Evolutionary conservation across 768 basidiomycete genomes (phyloP), one percentile per base, ranked within the genome.

Genomic region (Phlebiopsis flavidoalba): DNA sequence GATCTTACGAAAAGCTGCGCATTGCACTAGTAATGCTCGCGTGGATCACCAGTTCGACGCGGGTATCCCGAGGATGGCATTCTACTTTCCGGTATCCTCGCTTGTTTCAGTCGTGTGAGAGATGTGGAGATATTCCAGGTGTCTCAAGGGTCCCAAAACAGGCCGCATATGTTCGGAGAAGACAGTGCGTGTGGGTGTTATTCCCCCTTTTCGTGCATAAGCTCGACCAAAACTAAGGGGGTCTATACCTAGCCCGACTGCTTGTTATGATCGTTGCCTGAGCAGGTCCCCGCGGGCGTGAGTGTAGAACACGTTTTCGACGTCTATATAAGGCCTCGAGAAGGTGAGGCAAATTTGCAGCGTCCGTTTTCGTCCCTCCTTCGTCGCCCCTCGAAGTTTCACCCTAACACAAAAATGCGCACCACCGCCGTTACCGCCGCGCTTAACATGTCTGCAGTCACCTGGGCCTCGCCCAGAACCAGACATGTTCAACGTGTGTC

Each of bases 401-500:
- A 22, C 21, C 31, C 12, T 40, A 6, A 36, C 19, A 8, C 19
- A 8, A 57, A n/a, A 45, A 45, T 57, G 46, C 43, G 22, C 46
- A 45, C 55, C 22, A 15, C 31, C 21, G 22, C 40, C n/a, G 31
- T 33, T 3, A n/a, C 55, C 15, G 53, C 40, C 35, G 46, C 60
- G 59, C 52, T 62, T 19, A 57, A 60, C 35, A 47, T 69, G 22
- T 56, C 67, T 21, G 36, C 62, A 24, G 69, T 67, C 40, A 58
- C 60, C 40, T 61, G n/a, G 64, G 60, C 17, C 45, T 60, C 17
- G 69, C 69, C 21, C 69, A 70, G n/a, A 36, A 17, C 48, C 48
- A 43, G 40, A 43, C 24, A 4, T n/a, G n/a, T 49, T 21, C 24
- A 49, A 49, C 24, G 19, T 49, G 19, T 19, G 48, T 49, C 48